Base-by-base conservation (phyloP, 345 rosid species). In the Ailanthus altissimus region DNA sequence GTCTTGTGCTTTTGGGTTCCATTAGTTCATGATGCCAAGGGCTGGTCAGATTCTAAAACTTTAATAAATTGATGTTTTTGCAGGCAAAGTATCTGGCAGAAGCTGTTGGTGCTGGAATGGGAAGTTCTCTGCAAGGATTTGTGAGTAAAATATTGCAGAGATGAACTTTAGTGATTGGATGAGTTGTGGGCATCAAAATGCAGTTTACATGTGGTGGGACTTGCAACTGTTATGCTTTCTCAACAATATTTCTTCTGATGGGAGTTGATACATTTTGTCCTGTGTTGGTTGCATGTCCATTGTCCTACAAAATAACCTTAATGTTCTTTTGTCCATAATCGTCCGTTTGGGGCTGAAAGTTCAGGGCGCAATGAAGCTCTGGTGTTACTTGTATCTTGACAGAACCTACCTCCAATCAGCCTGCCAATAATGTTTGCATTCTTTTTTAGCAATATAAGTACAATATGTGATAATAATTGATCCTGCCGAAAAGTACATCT, bases 21-120 rank as follows among this genome's bases (percentile, higher is more conserved):
- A 20, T 67, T 38, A 20, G 23, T 78, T 14, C 53, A 10, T 12
- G 0, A 28, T 51, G n/a, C 0, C 14, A 60, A 54, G 43, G 47
- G 28, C 47, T 28, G 4, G 72, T 46, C 15, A 15, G 53, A 23
- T 61, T 69, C 54, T 45, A 25, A 54, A 59, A 23, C 51, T 53
- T 18, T 78, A 40, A 79, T 38, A 40, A 63, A 54, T 56, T 75
- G n/a, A 57, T 73, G 65, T 36, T 50, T 62, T 53, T 82, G 79
- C 92, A 93, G 98, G 98, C 92, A n/a, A 86, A 79, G 81, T 93
- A 94, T 81, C 85, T 94, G 82, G 98, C 97, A 10, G 87, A 94
- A 83, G 92, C 92, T 79, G 90, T 92, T 67, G 89, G 97, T 75
- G 95, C 93, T 28, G 98, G 98, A 70, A 84, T 91, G 84, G 97